Evolutionary conservation across 176 grass and related monocot species (phyloP).

Genomic region (Urochloa ruziziensis): DNA sequence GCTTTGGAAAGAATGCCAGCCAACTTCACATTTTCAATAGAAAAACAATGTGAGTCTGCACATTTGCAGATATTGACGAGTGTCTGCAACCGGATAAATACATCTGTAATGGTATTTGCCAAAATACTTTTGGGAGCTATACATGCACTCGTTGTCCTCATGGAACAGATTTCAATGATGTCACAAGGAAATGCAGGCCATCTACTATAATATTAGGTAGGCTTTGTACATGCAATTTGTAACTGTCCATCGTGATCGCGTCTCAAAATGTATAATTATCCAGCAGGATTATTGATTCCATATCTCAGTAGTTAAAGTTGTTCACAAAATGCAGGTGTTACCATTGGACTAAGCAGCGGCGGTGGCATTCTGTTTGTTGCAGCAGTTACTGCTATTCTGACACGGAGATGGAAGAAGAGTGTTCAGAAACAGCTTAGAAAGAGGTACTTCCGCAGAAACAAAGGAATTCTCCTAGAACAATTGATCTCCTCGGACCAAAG

Average conservation of each 20-base stretch:
- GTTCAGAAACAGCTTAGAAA: neutral
- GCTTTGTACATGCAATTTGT: no score
- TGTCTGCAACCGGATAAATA: conserved; percentile 3
- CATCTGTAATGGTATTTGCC: conserved; percentile 7
- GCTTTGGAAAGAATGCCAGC: neutral
- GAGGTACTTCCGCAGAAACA: conserved; percentile 20
- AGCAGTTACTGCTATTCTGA: neutral
- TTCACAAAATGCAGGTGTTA: neutral
- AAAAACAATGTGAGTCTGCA: neutral
- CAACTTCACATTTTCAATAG: neutral
- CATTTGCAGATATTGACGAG: conserved; percentile 28
- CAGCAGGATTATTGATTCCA: no score
- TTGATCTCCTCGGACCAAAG: neutral
- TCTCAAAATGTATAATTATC: no score
- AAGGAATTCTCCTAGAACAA: conserved; percentile 32
- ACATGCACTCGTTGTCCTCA: conserved; percentile 2
- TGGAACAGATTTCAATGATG: conserved; percentile 1
- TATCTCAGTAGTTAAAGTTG: no score
- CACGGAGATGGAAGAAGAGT: conserved; percentile 11
- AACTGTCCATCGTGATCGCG: no score
- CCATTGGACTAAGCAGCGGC: neutral
- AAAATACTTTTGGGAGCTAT: conserved; percentile 19
- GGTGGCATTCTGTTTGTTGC: neutral
- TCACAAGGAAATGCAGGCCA: neutral
- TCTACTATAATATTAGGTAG: conserved; percentile 13